These are phyloP conservation scores for Diaporthe nobilis DNA, from an alignment of 2,329 filamentous ascomycete genomes.

Conservation along the genomic window DNA sequence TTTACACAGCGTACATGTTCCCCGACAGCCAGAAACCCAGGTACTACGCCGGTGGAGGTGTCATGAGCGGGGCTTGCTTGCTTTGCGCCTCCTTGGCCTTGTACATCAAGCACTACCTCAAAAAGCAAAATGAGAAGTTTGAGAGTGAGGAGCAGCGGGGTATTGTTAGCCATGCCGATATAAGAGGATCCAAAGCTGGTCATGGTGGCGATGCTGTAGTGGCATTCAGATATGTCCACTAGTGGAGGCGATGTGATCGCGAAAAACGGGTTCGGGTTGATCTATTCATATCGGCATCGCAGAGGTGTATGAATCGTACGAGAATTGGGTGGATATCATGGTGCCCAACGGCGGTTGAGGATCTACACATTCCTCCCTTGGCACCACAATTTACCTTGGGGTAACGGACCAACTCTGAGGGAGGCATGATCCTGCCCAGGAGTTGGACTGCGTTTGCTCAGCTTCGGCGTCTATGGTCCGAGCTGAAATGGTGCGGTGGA, in stretches of 20 bases:
- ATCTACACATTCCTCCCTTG: too few species aligned
- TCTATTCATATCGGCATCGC: too few species aligned
- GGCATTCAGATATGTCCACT: conserved; percentile 35
- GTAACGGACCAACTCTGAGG: too few species aligned
- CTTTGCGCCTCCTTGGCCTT: conserved; percentile 45
- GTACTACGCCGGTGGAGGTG: conserved; percentile 49
- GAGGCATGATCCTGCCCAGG: too few species aligned
- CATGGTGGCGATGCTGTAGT: conserved; percentile 31
- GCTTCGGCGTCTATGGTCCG: too few species aligned
- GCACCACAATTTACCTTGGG: too few species aligned
- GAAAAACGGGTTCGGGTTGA: too few species aligned
- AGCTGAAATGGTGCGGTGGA: not conserved
- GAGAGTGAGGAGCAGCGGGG: conserved; percentile 44
- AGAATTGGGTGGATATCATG: too few species aligned
- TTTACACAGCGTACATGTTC: conserved; percentile 51
- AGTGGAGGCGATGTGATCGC: not conserved
- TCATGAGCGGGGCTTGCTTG: conserved; percentile 48
- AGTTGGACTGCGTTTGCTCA: too few species aligned
- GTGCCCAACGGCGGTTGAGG: too few species aligned
- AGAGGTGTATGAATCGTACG: too few species aligned
- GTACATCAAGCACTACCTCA: conserved; percentile 50
- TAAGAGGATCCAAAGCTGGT: conserved; percentile 25
- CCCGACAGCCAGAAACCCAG: conserved; percentile 49
- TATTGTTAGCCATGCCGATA: conserved; percentile 16
- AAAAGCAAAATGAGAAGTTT: conserved; percentile 45